phyloP scores from a whole-genome alignment of 768 basidiomycete species.

The Fibroporia radiculosa region DNA sequence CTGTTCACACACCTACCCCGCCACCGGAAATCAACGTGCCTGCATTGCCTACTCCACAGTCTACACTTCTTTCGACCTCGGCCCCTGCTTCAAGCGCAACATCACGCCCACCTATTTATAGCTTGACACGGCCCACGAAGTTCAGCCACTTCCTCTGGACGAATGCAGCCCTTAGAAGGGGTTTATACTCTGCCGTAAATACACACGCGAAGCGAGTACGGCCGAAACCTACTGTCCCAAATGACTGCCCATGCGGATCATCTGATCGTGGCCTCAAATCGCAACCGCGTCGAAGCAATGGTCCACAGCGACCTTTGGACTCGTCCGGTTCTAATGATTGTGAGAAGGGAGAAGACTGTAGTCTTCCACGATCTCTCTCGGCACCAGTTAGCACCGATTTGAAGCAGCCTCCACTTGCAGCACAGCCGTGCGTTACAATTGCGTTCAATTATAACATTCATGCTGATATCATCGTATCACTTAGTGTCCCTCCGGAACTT shows the following conservation, averaged over 20 bases:
- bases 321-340: not conserved
- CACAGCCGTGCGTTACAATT: too few relatives aligned
- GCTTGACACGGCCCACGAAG: conserved; percentile 6
- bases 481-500: not conserved
- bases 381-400: too few relatives aligned
- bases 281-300: not conserved
- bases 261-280: not conserved
- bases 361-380: not conserved
- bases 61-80: not conserved
- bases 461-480: not conserved
- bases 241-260: too few relatives aligned
- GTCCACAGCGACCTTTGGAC: not conserved
- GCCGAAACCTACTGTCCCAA: not conserved
- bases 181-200: not conserved
- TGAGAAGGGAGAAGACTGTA: not conserved
- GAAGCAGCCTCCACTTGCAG: too few relatives aligned
- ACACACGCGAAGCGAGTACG: not conserved
- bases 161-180: conserved; percentile 8
- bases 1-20: not conserved
- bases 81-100: not conserved
- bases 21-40: too few relatives aligned
- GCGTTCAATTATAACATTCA: too few relatives aligned
- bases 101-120: not conserved
- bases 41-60: too few relatives aligned
- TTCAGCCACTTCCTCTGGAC: conserved; percentile 11